Percentiles rank a stretch among this genome's conserved stretches.
phyloP scores from a whole-genome alignment of 495 filamentous ascomycete genomes.

The Penicillium arizonense region DNA sequence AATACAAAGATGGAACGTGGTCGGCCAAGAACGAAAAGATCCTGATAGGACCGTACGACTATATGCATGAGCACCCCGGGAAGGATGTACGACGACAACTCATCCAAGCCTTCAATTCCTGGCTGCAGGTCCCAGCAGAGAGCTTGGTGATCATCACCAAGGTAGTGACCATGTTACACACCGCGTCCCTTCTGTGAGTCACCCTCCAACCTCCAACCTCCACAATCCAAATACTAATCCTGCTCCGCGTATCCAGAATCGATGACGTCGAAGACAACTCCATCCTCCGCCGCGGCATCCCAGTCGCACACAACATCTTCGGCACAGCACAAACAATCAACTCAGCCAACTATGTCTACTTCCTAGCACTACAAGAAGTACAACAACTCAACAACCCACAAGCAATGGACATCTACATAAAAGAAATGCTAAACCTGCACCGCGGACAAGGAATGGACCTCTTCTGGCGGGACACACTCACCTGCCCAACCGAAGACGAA shows the following conservation, averaged over 20 bases:
- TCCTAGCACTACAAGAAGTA: constrained; percentile 80
- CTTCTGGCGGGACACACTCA: constrained; percentile 93
- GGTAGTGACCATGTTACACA: constrained; percentile 92
- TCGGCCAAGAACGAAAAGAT: constrained; percentile 72
- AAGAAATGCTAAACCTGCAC: constrained; percentile 92
- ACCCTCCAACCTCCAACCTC: not conserved
- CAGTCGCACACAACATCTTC: constrained; percentile 93
- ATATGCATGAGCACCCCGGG: constrained; percentile 80
- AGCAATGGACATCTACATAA: constrained; percentile 75
- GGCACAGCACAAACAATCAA: constrained; percentile 97
- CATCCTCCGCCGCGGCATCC: constrained; percentile 78
- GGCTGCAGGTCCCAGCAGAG: constrained; percentile 78
- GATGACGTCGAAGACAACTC: constrained; percentile 92
- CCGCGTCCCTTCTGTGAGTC: constrained; percentile 74
- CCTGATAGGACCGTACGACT: constrained; percentile 82
- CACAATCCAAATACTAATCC: not conserved
- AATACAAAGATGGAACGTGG: constrained; percentile 59
- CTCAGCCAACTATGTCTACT: constrained; percentile 96
- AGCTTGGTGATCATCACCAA: constrained; percentile 80
- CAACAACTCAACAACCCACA: constrained; percentile 69
- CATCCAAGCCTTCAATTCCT: constrained; percentile 87
- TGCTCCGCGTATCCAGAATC: constrained; percentile 45
- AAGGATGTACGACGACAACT: constrained; percentile 87
- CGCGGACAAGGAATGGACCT: constrained; percentile 97
- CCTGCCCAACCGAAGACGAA: constrained; percentile 90